Base-by-base conservation (phyloP, 179 eudicot species). In the Silene coronaria region DNA sequence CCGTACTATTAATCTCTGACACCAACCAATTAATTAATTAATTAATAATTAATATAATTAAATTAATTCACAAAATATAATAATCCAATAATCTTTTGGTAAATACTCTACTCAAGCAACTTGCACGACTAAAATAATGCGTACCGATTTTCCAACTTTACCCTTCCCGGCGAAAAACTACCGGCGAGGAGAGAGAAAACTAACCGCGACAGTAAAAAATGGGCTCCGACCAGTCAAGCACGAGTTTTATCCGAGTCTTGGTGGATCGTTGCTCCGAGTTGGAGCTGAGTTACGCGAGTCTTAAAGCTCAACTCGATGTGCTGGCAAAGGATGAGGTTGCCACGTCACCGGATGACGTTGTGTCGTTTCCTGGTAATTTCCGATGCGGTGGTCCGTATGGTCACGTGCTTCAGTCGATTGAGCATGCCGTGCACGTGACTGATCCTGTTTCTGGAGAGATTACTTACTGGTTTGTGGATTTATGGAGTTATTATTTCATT, bases 391-490 rank as follows among this genome's bases (percentile, higher is more conserved):
- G 74, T 67, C 90, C 88, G 69, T 83, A 86, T 79, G 71, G 77
- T 72, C 89, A 80, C 75, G 92, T 88, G 85, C 85, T 93, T 75
- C 88, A 88, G 75, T 76, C 78, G 27, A 75, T 93, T 70, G 84
- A 89, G 12, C 98, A 91, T 67, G 94, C 95, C 24, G 86, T 93
- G 38, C 76, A 86, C 76, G 89, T 91, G 19, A 78, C 84, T 19
- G 65, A 57, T 28, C 78, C 80, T 76, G 42, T 57, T 62, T 71
- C 91, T 22, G 88, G 87, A 75, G 88, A 89, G 82, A 86, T 93
- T 71, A 71, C 84, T 21, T 91, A 45, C 78, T 93, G 98, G 98
- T 89, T 82, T 70, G 68, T 74, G 6, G 5, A 28, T 65, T 65
- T 9, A 22, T 22, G 12, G 2, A 12, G 14, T 62, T 0, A 24